phyloP scores from a whole-genome alignment of 129 eudicot species.

The Arctium minus region DNA sequence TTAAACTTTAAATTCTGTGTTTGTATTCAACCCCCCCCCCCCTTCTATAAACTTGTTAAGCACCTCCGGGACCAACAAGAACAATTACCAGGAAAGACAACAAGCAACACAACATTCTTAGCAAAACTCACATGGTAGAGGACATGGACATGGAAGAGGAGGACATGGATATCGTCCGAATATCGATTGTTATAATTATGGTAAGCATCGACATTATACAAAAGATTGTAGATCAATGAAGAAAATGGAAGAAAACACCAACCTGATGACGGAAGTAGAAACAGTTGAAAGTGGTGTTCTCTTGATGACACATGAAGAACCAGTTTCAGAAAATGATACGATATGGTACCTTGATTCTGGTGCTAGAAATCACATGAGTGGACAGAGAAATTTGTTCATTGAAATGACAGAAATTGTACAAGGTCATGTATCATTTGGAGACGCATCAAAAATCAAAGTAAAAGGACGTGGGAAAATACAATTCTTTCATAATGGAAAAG shows the following conservation, averaged over 20 bases:
- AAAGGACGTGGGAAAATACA: neutral
- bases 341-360: constrained; percentile 1
- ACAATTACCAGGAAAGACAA: neutral
- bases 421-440: neutral
- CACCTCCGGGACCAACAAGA: too few relatives aligned
- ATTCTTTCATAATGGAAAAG: neutral
- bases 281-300: neutral
- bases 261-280: neutral
- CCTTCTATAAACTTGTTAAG: too few relatives aligned
- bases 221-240: neutral
- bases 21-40: too few relatives aligned
- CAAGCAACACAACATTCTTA: neutral
- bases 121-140: neutral
- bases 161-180: neutral
- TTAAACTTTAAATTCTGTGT: too few relatives aligned
- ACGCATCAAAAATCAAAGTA: neutral
- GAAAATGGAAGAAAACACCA: neutral
- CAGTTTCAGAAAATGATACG: neutral
- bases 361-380: constrained; percentile 18
- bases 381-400: neutral
- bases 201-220: neutral
- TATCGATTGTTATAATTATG: neutral
- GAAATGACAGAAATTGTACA: neutral
- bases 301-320: neutral
- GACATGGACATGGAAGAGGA: constrained; percentile 2